Evolutionary conservation across 306 rosid species (phyloP), one percentile per base, ranked within the genome.

Genomic region (Vicia villosa): DNA sequence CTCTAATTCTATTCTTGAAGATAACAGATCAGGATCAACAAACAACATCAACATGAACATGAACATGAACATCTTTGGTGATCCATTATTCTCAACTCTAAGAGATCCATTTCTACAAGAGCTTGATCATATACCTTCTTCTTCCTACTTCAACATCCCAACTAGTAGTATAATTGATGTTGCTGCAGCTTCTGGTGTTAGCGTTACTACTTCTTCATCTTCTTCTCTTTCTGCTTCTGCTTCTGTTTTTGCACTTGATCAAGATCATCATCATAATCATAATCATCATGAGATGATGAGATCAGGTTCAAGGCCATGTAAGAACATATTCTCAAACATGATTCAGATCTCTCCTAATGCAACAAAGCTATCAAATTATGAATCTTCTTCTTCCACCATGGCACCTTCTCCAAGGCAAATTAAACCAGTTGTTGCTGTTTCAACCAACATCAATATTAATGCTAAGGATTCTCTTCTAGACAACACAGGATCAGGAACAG

Each of bases 281-380:
- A 8, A 32, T 0, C 38, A 34, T 0, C 38, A 34, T 34, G 38
- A 34, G 38, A 34, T 34, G 26, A 26, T 74, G 57, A 64, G 68
- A 63, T 38, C 68, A 38, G 21, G 5, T 32, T 15, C 58, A 51
- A 72, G 74, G 5, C n/a, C 57, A 34, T 72, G 75, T 67, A 71
- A 77, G 30, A 86, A 85, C 76, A 83, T 83, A 79, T 88, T 93
- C 77, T 90, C 98, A 4, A 75, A 86, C 40, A 83, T 90, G 89
- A 84, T 88, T 83, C 96, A 93, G 96, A 93, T 93, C 93, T 88
- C 95, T 60, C 93, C 96, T 66, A 75, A 69, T 73, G 46, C 83
- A 60, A 83, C 83, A 60, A 83, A 80, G 80, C 10, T 83, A 34
- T 65, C 77, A 9, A 79, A 82, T 6, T 32, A 84, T 65, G 83